Evolutionary conservation across 2,329 filamentous ascomycete genomes (phyloP).

Genomic region (Drechslerella stenobrocha): DNA sequence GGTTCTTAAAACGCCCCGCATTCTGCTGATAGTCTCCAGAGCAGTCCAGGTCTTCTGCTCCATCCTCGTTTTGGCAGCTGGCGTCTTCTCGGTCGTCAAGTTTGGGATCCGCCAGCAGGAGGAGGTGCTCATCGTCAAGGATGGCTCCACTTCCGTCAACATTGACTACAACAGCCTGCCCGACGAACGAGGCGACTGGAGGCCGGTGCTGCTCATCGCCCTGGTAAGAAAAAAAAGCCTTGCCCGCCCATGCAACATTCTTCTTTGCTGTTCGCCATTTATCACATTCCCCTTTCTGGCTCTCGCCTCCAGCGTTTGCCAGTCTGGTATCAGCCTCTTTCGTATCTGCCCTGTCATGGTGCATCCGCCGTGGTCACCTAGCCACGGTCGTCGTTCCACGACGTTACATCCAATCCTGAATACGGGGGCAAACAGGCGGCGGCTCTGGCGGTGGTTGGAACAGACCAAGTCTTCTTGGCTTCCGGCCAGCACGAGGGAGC

Average conservation of each 20-base stretch:
- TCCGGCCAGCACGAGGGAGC: slow-evolving; percentile 17
- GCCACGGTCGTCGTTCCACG: not conserved
- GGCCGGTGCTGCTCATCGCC: slow-evolving; percentile 38
- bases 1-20: slow-evolving; percentile 41
- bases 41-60: slow-evolving; percentile 42
- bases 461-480: too few species aligned
- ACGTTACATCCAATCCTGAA: too few species aligned
- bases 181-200: slow-evolving; percentile 46
- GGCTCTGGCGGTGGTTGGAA: too few species aligned
- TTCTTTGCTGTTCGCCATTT: slow-evolving; percentile 7
- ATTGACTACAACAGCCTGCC: slow-evolving; percentile 46
- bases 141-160: slow-evolving; percentile 23
- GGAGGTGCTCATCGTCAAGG: slow-evolving; percentile 40
- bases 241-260: not conserved
- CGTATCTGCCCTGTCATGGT: slow-evolving; percentile 1
- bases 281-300: not conserved
- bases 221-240: slow-evolving; percentile 18
- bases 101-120: slow-evolving; percentile 45
- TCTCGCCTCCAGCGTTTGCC: not conserved
- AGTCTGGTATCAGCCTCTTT: not conserved
- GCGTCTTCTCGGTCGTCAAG: slow-evolving; percentile 41
- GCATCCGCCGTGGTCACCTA: not conserved
- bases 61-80: slow-evolving; percentile 47
- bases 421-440: too few species aligned
- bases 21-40: slow-evolving; percentile 32